Evolutionary conservation across 768 basidiomycete species (phyloP).

Genomic region (Clavulina sp.): DNA sequence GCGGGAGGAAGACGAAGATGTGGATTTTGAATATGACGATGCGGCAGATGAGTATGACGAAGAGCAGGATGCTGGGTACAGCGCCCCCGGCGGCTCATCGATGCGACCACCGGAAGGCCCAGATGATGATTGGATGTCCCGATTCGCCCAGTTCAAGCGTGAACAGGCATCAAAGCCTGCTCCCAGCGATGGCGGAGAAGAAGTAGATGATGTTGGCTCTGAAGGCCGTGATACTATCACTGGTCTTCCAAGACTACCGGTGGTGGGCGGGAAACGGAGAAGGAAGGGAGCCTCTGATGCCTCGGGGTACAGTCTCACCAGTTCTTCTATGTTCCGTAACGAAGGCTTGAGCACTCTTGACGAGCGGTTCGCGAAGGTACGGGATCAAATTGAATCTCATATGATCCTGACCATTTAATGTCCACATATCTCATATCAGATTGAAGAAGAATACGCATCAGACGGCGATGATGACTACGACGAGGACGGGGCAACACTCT

Average conservation of each 20-base stretch:
- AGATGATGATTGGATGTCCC: conserved; percentile 55
- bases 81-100: conserved; percentile 2
- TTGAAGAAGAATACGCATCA: conserved; percentile 61
- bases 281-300: conserved; percentile 65
- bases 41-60: conserved; percentile 35
- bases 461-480: conserved; percentile 32
- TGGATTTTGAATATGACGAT: conserved; percentile 53
- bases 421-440: conserved; percentile 29
- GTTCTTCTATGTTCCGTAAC: conserved; percentile 87
- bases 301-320: conserved; percentile 94
- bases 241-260: conserved; percentile 54
- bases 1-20: conserved; percentile 37
- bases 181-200: conserved; percentile 17
- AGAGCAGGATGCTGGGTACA: conserved; percentile 17
- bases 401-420: not conserved
- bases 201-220: conserved; percentile 33
- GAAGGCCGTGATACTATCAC: conserved; percentile 63
- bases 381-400: conserved; percentile 12
- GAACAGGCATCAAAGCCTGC: conserved; percentile 20
- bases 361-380: conserved; percentile 84
- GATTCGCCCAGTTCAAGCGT: conserved; percentile 65
- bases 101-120: conserved; percentile 17
- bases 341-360: conserved; percentile 77
- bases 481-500: conserved; percentile 16
- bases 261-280: conserved; percentile 59